These are phyloP conservation scores for Globisporangium cylindrosporum DNA, from an alignment of 352 stramenopile species.

Conservation along the genomic window DNA sequence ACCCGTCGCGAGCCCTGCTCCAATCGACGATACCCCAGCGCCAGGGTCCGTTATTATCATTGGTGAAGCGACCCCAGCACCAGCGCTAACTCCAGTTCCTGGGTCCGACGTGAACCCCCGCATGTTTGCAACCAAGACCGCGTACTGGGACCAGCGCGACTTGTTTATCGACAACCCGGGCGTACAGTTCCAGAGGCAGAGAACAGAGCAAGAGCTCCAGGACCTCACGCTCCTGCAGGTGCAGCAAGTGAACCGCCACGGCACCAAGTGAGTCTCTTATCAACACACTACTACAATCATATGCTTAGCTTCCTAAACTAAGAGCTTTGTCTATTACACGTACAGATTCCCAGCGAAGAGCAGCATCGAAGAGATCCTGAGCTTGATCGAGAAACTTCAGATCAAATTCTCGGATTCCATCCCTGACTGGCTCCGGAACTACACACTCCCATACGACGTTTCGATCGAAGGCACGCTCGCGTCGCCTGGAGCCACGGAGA, in stretches of 20 bases:
- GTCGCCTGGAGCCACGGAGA: conserved; percentile 30
- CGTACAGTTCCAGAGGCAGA: not conserved
- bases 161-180: not conserved
- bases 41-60: not conserved
- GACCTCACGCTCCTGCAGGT: conserved; percentile 26
- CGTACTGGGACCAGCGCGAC: conserved; percentile 8
- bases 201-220: not conserved
- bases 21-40: not conserved
- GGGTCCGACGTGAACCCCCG: conserved; percentile 1
- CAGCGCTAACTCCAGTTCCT: not conserved
- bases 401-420: conserved; percentile 34
- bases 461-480: conserved; percentile 39
- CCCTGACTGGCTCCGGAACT: conserved; percentile 50
- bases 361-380: conserved; percentile 44
- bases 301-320: not conserved
- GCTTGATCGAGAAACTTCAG: conserved; percentile 40
- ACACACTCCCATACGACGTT: conserved; percentile 59
- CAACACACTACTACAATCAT: not conserved
- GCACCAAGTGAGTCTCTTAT: conserved; percentile 32
- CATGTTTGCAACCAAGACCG: conserved; percentile 7
- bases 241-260: conserved; percentile 53
- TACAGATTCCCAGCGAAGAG: conserved; percentile 48
- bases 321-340: not conserved
- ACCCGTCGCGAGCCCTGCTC: not conserved
- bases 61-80: not conserved